A percentile compares a stretch with the other conserved stretches of the same genome.
Evolutionary conservation across 352 stramenopile species (phyloP).

Genomic region (Pythium dissimile): DNA sequence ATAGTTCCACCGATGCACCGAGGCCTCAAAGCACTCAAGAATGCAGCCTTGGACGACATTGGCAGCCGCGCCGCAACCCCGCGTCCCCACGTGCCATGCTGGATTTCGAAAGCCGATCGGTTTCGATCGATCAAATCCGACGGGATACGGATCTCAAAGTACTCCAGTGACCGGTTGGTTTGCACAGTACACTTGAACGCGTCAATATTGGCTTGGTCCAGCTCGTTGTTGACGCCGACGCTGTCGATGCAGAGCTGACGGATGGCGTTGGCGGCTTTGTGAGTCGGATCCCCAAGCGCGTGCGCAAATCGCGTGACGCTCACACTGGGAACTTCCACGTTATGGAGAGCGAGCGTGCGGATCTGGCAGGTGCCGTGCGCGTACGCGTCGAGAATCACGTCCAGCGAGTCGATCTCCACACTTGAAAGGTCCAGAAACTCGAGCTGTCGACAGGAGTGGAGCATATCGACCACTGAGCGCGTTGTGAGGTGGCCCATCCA

Average conservation of each 20-base stretch:
- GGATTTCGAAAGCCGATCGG: neutral
- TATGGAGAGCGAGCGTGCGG: slow-evolving; percentile 6
- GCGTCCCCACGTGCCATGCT: slow-evolving; percentile 5
- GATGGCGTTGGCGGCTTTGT: neutral
- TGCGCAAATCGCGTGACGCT: slow-evolving; percentile 1
- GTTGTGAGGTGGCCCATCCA: neutral
- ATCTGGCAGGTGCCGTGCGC: slow-evolving; percentile 7
- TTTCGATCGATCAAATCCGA: neutral
- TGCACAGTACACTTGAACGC: slow-evolving; percentile 1
- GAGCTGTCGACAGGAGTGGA: neutral
- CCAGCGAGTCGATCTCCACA: slow-evolving; percentile 11
- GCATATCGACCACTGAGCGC: neutral
- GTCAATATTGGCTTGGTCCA: slow-evolving; percentile 7
- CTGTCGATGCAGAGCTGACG: slow-evolving; percentile 7
- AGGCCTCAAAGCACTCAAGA: neutral
- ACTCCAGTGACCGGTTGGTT: neutral
- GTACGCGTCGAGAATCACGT: slow-evolving; percentile 14
- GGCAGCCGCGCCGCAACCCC: neutral
- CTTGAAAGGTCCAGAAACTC: slow-evolving; percentile 11
- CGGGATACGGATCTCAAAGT: neutral
- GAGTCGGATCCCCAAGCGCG: neutral
- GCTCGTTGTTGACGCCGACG: neutral
- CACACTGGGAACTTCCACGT: neutral
- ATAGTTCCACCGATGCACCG: neutral
- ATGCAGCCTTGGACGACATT: neutral